A percentile compares a stretch with the other conserved stretches of the same genome.
Conservation (phyloP, 345 rosid species). For the Citropsis articulata region DNA sequence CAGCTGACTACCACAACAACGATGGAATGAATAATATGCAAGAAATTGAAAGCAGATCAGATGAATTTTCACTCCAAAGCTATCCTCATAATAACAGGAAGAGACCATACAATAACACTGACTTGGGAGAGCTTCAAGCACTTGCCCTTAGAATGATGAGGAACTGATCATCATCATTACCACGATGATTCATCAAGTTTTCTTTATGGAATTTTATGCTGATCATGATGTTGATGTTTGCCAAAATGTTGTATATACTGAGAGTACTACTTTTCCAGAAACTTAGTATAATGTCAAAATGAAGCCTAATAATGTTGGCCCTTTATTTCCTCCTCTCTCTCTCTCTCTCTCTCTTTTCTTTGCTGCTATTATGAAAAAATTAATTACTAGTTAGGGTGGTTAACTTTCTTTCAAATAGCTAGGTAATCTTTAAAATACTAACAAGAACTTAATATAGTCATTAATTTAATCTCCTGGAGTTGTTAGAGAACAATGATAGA, state of each 20-base stretch:
- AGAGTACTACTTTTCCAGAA: slow-evolving; percentile 11
- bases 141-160: slow-evolving; percentile 86
- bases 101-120: slow-evolving; percentile 37
- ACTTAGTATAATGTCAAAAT: slow-evolving; percentile 13
- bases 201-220: slow-evolving; percentile 1
- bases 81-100: slow-evolving; percentile 44
- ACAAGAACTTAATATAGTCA: no score
- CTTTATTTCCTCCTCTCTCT: neutral
- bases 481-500: slow-evolving; percentile 16
- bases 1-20: slow-evolving; percentile 32
- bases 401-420: slow-evolving; percentile 10
- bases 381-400: slow-evolving; percentile 19
- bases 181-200: neutral
- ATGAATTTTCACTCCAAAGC: slow-evolving; percentile 34
- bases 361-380: neutral
- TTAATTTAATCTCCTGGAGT: neutral
- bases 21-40: slow-evolving; percentile 28
- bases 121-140: slow-evolving; percentile 82
- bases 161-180: slow-evolving; percentile 30
- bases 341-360: no score
- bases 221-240: slow-evolving; percentile 6
- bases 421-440: slow-evolving; percentile 12
- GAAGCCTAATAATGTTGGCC: slow-evolving; percentile 15
- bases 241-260: slow-evolving; percentile 17
- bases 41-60: slow-evolving; percentile 37